phyloP scores from a whole-genome alignment of 2,329 filamentous ascomycete genomes.

The Pseudogymnoascus sp. region DNA sequence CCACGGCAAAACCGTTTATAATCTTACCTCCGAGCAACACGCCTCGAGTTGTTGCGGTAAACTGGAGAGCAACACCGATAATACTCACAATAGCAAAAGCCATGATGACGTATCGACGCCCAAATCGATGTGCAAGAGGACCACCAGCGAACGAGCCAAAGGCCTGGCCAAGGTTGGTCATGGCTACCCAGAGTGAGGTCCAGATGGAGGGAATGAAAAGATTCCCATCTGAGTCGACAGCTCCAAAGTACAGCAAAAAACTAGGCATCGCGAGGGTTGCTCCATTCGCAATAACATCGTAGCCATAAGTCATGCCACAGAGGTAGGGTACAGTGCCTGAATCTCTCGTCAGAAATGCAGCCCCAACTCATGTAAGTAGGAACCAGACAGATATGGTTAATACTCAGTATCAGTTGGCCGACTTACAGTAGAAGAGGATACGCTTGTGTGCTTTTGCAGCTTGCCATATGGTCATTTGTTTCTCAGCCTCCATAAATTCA shows the following conservation, averaged over 20 bases:
- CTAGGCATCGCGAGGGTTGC: slow-evolving; percentile 16
- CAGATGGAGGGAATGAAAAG: slow-evolving; percentile 18
- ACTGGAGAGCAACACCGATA: slow-evolving; percentile 15
- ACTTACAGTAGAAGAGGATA: not conserved
- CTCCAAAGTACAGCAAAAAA: slow-evolving; percentile 16
- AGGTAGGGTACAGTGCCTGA: slow-evolving; percentile 6
- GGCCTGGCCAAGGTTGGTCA: slow-evolving; percentile 16
- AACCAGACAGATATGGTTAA: not conserved
- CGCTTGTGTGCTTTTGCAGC: not conserved
- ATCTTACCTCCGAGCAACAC: slow-evolving; percentile 16
- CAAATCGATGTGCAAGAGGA: slow-evolving; percentile 14
- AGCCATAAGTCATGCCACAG: slow-evolving; percentile 13
- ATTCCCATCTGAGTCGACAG: slow-evolving; percentile 15
- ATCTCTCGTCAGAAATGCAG: not conserved
- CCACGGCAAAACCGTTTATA: slow-evolving; percentile 17
- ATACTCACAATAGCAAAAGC: slow-evolving; percentile 11
- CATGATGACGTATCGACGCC: slow-evolving; percentile 15
- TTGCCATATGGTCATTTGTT: not conserved
- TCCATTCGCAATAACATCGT: slow-evolving; percentile 16
- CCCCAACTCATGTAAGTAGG: not conserved
- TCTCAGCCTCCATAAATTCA: not conserved
- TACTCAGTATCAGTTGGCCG: not conserved
- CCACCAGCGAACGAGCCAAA: slow-evolving; percentile 14
- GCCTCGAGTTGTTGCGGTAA: slow-evolving; percentile 12
- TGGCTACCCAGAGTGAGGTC: slow-evolving; percentile 16